A percentile compares a stretch with the other conserved stretches of the same genome.
Conservation (phyloP, 2,329 filamentous ascomycete genomes). For the Knufia fluminis region DNA sequence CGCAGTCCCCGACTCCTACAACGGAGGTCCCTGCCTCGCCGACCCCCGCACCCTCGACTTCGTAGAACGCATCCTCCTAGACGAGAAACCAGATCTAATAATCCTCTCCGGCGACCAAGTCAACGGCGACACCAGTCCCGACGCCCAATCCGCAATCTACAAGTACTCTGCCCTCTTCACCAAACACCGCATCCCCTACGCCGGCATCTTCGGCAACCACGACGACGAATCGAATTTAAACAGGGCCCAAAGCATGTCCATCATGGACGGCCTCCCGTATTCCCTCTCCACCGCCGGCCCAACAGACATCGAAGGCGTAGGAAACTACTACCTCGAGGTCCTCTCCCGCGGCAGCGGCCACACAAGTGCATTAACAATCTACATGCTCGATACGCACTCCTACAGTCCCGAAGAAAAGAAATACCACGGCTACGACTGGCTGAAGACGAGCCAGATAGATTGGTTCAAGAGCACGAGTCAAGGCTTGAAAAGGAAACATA, state of each 20-base stretch:
- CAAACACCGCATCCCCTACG: conserved; percentile 81
- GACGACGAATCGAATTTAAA: conserved; percentile 82
- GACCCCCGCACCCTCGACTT: conserved; percentile 89
- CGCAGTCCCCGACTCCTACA: conserved; percentile 62
- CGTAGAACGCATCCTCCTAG: conserved; percentile 69
- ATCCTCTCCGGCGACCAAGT: conserved; percentile 90
- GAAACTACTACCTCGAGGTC: conserved; percentile 90
- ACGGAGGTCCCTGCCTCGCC: conserved; percentile 75
- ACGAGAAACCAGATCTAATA: conserved; percentile 88
- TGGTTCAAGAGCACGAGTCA: conserved; percentile 82
- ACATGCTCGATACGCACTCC: conserved; percentile 84
- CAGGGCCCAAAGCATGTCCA: conserved; percentile 68
- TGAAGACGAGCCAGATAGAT: conserved; percentile 85
- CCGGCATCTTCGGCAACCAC: conserved; percentile 93
- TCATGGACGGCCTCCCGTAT: conserved; percentile 79
- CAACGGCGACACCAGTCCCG: conserved; percentile 84
- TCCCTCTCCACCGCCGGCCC: conserved; percentile 81
- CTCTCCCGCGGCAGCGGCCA: conserved; percentile 67
- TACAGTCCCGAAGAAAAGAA: conserved; percentile 84
- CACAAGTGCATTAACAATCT: conserved; percentile 89
- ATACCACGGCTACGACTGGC: conserved; percentile 92
- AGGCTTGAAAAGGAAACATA: conserved; percentile 64
- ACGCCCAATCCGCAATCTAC: conserved; percentile 87
- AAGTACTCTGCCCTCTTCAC: conserved; percentile 82
- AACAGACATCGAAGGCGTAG: conserved; percentile 74